Evolutionary conservation across 139 green algal species (phyloP), one percentile per base, ranked within the genome.

Genomic region (Chlorella sp.): DNA sequence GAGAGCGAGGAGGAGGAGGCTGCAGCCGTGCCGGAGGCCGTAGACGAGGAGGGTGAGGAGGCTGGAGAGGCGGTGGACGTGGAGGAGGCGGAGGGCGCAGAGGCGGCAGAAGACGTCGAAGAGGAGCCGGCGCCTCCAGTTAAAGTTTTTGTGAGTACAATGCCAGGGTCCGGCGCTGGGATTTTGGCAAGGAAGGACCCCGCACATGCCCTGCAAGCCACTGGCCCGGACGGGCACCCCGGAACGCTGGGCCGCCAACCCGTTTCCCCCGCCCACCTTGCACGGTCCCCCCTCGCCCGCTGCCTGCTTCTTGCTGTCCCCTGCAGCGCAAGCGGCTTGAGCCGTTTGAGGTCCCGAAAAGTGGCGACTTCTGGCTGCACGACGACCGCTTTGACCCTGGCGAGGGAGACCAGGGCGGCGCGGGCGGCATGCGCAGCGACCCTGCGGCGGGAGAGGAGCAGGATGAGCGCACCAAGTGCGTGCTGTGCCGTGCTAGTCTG

Each of bases 321-420:
- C 87, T 60, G 82, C 90, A 92, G 89, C 89, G 89, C 1, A 91
- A 92, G 61, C 77, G 77, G 21, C 88, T 90, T 26, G 91, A 94
- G 93, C 91, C 92, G 0, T 95, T 94, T 82, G 93, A 94, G 66
- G 93, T 95, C 78, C 93, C 93, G 3, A 94, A 73, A 0, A 81
- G 86, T 0, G 93, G 93, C 1, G 89, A 82, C 28, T 95, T 94
- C 73, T 95, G 92, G 92, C 89, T 94, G 64, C 93, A 95, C 32
- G 93, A 95, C 81, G 93, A 95, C 83, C 91, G 93, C 40, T 93
- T 92, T 39, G 92, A 86, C 40, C 79, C 83, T 7, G 81, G 66
- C 3, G 88, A 91, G 85, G 80, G 60, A 61, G 89, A 48, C 16
- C 77, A 87, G 26, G 64, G 37, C 3, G 86, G 73, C 24, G 83